phyloP scores from a whole-genome alignment of 345 rosid genomes.

The Ricinus communis region DNA sequence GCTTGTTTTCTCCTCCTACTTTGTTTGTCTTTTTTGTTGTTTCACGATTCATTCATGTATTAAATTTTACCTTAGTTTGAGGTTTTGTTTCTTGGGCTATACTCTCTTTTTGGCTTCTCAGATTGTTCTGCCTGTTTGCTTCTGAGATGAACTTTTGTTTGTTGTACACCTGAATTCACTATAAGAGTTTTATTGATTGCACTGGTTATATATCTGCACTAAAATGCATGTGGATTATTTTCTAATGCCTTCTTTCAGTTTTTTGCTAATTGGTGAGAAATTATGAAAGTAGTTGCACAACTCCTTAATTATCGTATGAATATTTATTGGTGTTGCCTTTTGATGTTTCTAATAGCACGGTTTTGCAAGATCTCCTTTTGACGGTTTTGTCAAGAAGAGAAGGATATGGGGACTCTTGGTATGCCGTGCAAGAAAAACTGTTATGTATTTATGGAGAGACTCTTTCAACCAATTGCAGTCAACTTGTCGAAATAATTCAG shows the following conservation, averaged over 20 bases:
- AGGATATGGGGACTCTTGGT: slow-evolving; percentile 59
- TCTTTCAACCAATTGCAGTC: slow-evolving; percentile 61
- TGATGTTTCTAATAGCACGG: slow-evolving; percentile 47
- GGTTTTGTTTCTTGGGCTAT: not conserved
- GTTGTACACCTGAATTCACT: not conserved
- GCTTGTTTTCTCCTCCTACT: not conserved
- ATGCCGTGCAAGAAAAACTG: slow-evolving; percentile 55
- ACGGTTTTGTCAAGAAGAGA: slow-evolving; percentile 61
- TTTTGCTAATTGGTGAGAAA: slow-evolving; percentile 2
- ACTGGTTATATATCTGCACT: not conserved
- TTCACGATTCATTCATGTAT: not conserved
- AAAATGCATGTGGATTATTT: not conserved
- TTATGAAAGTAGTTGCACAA: not conserved
- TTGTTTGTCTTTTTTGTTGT: not conserved
- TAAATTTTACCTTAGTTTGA: not conserved
- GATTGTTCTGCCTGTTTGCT: not conserved
- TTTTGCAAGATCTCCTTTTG: slow-evolving; percentile 70
- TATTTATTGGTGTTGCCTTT: slow-evolving; percentile 23
- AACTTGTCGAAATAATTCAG: slow-evolving; percentile 73
- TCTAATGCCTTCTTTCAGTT: not conserved
- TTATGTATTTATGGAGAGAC: slow-evolving; percentile 65
- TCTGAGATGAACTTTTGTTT: not conserved
- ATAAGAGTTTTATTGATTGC: not conserved
- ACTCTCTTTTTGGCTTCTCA: not conserved
- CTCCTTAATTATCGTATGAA: not conserved